These are phyloP conservation scores for Dipteronia dyeriana DNA, from an alignment of 345 rosid species.

Conservation along the genomic window DNA sequence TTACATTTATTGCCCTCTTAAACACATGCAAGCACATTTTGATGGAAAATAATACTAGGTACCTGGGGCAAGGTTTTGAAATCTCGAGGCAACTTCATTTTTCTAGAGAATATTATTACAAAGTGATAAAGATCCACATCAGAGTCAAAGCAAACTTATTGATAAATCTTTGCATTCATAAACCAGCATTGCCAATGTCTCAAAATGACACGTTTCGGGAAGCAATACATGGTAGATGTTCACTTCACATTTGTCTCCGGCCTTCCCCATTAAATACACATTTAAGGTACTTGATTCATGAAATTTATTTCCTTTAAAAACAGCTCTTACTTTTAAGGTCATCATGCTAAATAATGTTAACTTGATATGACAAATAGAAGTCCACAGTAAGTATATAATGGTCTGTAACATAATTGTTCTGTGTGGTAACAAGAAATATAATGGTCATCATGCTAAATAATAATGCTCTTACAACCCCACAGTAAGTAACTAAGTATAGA, in stretches of 20 bases:
- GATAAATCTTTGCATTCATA: neutral
- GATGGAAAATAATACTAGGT: neutral
- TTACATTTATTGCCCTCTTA: neutral
- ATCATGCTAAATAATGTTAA: neutral
- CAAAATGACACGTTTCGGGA: neutral
- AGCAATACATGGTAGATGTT: neutral
- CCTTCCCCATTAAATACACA: neutral
- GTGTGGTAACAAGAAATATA: no score
- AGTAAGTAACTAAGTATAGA: neutral
- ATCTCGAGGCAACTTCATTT: constrained; percentile 3
- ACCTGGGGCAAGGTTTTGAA: neutral
- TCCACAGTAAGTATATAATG: neutral
- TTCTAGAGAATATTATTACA: neutral
- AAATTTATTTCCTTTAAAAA: neutral
- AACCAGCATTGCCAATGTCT: neutral
- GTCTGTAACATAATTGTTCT: no score
- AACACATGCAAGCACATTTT: neutral
- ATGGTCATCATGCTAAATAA: neutral
- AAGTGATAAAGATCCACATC: neutral
- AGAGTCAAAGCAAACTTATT: neutral
- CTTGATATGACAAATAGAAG: neutral
- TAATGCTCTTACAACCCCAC: neutral
- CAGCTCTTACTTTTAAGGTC: neutral
- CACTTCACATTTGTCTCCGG: neutral
- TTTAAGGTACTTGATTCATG: neutral